Evolutionary conservation across 2,329 filamentous ascomycete species (phyloP).

Genomic region (Elsinoe necatrix): DNA sequence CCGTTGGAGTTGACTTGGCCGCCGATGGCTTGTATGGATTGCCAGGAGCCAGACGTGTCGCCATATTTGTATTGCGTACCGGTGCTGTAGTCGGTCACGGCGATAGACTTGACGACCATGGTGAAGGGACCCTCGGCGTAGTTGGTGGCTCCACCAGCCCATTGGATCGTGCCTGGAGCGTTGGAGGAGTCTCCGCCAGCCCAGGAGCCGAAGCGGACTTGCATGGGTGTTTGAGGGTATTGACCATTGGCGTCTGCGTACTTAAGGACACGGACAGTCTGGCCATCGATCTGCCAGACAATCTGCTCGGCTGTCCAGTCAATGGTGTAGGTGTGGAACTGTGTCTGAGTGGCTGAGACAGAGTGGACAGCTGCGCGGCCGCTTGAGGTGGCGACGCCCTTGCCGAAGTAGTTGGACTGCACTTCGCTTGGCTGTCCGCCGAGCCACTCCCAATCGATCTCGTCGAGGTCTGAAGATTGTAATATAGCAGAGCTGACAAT

Average conservation of each 20-base stretch:
- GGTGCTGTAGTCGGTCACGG: constrained; percentile 85
- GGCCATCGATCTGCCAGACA: constrained; percentile 76
- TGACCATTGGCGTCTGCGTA: constrained; percentile 61
- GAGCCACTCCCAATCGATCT: constrained; percentile 97
- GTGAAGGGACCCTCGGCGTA: constrained; percentile 75
- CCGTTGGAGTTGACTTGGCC: constrained; percentile 56
- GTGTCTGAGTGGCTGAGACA: constrained; percentile 57
- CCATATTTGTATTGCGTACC: constrained; percentile 76
- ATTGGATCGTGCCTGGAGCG: constrained; percentile 70
- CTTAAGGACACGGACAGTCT: constrained; percentile 65
- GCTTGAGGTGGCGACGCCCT: constrained; percentile 76
- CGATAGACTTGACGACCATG: constrained; percentile 72
- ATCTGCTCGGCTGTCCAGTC: constrained; percentile 86
- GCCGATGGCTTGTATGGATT: constrained; percentile 71
- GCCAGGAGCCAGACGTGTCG: constrained; percentile 68
- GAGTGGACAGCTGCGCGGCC: constrained; percentile 78
- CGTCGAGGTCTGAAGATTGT: constrained; percentile 84
- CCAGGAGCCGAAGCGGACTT: constrained; percentile 87
- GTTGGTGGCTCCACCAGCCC: constrained; percentile 80
- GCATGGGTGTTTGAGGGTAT: constrained; percentile 94
- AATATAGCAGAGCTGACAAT: constrained; percentile 91
- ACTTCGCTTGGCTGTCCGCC: constrained; percentile 67
- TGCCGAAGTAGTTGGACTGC: constrained; percentile 97
- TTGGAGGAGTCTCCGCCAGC: constrained; percentile 81
- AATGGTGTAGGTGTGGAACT: constrained; percentile 78